phyloP scores from a whole-genome alignment of 2,329 filamentous ascomycete species.

The Ascosphaera pollenicola region DNA sequence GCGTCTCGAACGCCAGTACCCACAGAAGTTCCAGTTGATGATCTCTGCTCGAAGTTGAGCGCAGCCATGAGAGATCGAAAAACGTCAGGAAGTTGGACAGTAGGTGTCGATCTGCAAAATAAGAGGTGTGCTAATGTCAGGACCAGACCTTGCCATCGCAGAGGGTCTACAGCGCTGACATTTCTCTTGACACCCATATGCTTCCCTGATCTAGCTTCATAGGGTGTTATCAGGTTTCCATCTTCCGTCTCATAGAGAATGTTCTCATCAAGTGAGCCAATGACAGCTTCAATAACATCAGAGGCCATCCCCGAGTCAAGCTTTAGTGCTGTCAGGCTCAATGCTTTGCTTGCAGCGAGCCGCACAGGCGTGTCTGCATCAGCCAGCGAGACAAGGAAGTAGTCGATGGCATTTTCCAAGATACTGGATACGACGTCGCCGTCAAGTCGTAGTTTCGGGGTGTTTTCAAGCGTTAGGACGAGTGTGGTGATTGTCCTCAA shows the following conservation, averaged over 20 bases:
- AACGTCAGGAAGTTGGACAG: slow-evolving; percentile 46
- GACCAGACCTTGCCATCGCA: slow-evolving; percentile 83
- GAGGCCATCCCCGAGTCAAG: slow-evolving; percentile 59
- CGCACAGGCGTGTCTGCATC: slow-evolving; percentile 85
- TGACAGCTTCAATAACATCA: slow-evolving; percentile 70
- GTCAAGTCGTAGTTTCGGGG: slow-evolving; percentile 8
- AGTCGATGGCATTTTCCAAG: slow-evolving; percentile 62
- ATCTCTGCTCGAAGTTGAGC: slow-evolving; percentile 72
- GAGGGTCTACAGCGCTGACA: slow-evolving; percentile 52
- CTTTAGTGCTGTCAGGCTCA: slow-evolving; percentile 68
- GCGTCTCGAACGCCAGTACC: slow-evolving; percentile 87
- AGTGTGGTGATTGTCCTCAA: slow-evolving; percentile 51
- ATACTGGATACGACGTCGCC: slow-evolving; percentile 24
- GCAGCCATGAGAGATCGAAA: slow-evolving; percentile 58
- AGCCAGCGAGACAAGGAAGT: slow-evolving; percentile 52
- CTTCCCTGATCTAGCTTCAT: slow-evolving; percentile 12
- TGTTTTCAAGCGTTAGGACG: slow-evolving; percentile 30
- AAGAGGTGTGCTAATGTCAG: slow-evolving; percentile 70
- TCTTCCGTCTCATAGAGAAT: slow-evolving; percentile 31
- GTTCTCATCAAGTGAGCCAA: slow-evolving; percentile 43
- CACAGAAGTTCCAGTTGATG: slow-evolving; percentile 60
- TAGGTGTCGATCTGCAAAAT: slow-evolving; percentile 61
- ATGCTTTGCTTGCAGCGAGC: slow-evolving; percentile 74
- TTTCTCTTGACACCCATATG: slow-evolving; percentile 27
- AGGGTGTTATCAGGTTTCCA: slow-evolving; percentile 16